A percentile compares a stretch with the other conserved stretches of the same genome.
Evolutionary conservation across 1,284 basidiomycete genomes (phyloP).

Genomic region (Sphagnurus paluster): DNA sequence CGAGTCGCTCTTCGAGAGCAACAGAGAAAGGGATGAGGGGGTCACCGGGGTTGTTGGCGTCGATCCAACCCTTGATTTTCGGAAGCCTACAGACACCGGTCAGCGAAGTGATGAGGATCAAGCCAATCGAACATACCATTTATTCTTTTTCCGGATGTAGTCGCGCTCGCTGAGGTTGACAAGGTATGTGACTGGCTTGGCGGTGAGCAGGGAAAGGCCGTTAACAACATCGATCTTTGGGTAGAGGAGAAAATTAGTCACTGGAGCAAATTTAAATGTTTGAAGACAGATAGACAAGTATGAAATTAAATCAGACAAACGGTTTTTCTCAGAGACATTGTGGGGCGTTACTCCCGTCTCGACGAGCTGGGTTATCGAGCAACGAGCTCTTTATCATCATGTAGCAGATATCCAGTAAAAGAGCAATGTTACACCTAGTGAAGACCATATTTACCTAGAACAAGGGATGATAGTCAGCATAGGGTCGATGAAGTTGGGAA

Average conservation of each 20-base stretch:
- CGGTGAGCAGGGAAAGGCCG: constrained; percentile 87
- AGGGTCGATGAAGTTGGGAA: not conserved
- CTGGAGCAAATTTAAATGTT: not conserved
- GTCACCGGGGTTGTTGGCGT: constrained; percentile 96
- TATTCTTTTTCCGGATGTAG: constrained; percentile 98
- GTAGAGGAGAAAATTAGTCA: constrained; percentile 13
- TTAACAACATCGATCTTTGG: constrained; percentile 95
- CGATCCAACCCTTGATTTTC: constrained; percentile 99
- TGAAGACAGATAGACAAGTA: not conserved
- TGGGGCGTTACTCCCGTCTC: constrained; percentile 77
- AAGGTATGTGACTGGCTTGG: constrained; percentile 97
- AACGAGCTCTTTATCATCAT: constrained; percentile 78
- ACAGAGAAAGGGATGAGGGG: constrained; percentile 97
- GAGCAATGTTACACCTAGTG: not conserved
- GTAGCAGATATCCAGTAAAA: constrained; percentile 20
- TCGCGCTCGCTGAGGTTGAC: constrained; percentile 97
- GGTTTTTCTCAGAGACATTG: constrained; percentile 39
- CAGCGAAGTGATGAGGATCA: not conserved
- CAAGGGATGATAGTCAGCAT: constrained; percentile 1
- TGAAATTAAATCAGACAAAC: constrained; percentile 42
- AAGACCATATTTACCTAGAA: constrained; percentile 10
- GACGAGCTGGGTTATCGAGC: constrained; percentile 82
- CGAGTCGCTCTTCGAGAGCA: constrained; percentile 90
- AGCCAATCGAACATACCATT: constrained; percentile 62
- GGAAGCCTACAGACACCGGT: constrained; percentile 59